phyloP scores from a whole-genome alignment of 163 green algal genomes.

The Coccomyxa subellipsoidea region DNA sequence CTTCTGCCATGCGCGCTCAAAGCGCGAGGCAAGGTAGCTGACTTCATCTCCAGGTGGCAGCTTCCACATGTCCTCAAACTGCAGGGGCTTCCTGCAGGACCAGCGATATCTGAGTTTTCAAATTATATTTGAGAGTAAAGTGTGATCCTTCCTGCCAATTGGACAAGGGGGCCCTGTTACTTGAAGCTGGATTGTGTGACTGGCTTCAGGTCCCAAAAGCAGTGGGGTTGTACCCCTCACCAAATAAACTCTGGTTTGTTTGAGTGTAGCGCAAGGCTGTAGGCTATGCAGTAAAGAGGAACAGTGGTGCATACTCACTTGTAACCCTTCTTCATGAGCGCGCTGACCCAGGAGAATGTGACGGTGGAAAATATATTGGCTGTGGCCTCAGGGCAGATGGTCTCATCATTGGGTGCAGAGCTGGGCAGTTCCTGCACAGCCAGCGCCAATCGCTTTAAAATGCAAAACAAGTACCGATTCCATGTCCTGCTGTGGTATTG shows the following conservation, averaged over 20 bases:
- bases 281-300: no score
- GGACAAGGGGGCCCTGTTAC: no score
- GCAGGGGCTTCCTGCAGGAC: slow-evolving; percentile 38
- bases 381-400: slow-evolving; percentile 50
- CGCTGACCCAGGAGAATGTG: slow-evolving; percentile 58
- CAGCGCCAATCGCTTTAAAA: neutral
- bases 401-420: neutral
- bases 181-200: no score
- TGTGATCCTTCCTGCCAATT: no score
- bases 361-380: slow-evolving; percentile 45
- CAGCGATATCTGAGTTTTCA: neutral
- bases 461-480: no score
- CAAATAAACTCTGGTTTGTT: no score
- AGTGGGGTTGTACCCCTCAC: no score
- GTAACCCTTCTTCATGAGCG: slow-evolving; percentile 45
- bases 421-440: neutral
- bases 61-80: slow-evolving; percentile 53
- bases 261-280: no score
- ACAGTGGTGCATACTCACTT: slow-evolving; percentile 11
- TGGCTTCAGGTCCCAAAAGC: no score
- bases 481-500: no score
- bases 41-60: slow-evolving; percentile 47
- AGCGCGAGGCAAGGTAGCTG: slow-evolving; percentile 27
- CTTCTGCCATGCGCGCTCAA: slow-evolving; percentile 30
- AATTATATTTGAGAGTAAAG: neutral